Percentiles rank a stretch among this genome's conserved stretches.
phyloP scores from a whole-genome alignment of 2,329 filamentous ascomycete genomes.

The Scolecobasidium constrictum region DNA sequence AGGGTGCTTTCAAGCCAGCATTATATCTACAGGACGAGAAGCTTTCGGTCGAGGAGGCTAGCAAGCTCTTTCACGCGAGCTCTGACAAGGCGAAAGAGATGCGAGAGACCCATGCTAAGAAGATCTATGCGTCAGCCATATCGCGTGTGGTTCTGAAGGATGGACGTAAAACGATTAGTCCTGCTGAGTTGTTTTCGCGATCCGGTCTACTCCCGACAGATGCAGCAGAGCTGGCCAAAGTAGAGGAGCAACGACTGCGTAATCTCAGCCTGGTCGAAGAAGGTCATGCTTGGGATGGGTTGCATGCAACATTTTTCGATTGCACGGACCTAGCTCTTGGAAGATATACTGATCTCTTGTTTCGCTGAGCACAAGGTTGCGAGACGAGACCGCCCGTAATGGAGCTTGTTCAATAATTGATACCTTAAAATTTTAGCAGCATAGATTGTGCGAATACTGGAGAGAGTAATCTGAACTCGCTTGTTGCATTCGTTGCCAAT shows the following conservation, averaged over 20 bases:
- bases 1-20: constrained; percentile 20
- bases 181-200: constrained; percentile 40
- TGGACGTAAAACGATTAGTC: constrained; percentile 64
- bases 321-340: not conserved
- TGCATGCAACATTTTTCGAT: constrained; percentile 26
- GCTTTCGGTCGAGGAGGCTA: constrained; percentile 26
- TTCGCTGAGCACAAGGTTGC: not conserved
- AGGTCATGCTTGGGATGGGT: constrained; percentile 42
- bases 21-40: constrained; percentile 31
- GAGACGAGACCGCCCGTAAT: too few relatives aligned
- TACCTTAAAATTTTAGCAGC: too few relatives aligned
- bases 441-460: too few relatives aligned
- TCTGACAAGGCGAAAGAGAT: constrained; percentile 14
- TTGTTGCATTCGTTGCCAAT: too few relatives aligned
- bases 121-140: constrained; percentile 37
- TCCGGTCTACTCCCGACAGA: not conserved
- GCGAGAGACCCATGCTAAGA: constrained; percentile 26
- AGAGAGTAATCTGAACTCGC: too few relatives aligned
- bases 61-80: constrained; percentile 12
- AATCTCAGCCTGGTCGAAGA: constrained; percentile 44
- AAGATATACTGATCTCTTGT: not conserved
- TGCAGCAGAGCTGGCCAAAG: constrained; percentile 37
- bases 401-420: too few relatives aligned
- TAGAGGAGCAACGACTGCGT: constrained; percentile 45
- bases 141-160: constrained; percentile 40